Percentiles rank a stretch among this genome's conserved stretches.
Conservation (phyloP, 345 rosid species). For the Schrenkiella parvula region DNA sequence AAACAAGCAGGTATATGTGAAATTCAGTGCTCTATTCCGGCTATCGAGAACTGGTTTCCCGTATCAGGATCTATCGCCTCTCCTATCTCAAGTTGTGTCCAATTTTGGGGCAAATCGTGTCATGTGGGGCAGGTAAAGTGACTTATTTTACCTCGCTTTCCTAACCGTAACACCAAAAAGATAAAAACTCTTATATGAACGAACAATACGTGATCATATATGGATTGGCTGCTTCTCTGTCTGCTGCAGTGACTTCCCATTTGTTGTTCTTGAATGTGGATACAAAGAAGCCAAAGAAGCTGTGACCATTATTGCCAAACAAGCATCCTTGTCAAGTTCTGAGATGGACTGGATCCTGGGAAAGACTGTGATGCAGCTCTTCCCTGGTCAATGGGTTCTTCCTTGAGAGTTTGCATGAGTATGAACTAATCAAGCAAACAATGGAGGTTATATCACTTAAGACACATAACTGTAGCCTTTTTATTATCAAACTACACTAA, state of each 20-base stretch:
- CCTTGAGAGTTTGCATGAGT: slow-evolving; percentile 23
- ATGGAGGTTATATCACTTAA: not conserved
- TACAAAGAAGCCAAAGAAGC: slow-evolving; percentile 75
- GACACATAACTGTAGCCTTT: not conserved
- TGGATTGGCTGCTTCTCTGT: not conserved
- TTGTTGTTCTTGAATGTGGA: slow-evolving; percentile 79
- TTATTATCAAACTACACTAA: not conserved
- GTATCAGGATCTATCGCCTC: slow-evolving; percentile 51
- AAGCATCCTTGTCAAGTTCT: slow-evolving; percentile 54
- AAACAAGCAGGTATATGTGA: slow-evolving; percentile 61
- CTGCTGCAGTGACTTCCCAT: slow-evolving; percentile 80
- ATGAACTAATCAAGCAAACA: not conserved
- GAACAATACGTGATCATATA: not conserved
- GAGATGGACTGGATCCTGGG: slow-evolving; percentile 76
- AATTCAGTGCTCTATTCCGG: slow-evolving; percentile 86
- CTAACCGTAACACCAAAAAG: not conserved
- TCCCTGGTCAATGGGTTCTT: slow-evolving; percentile 54
- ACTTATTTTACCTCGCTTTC: not conserved
- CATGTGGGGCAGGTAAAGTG: slow-evolving; percentile 89
- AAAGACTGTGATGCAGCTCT: slow-evolving; percentile 59
- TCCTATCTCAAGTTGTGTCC: slow-evolving; percentile 56
- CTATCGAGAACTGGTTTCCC: slow-evolving; percentile 70
- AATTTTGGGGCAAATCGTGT: slow-evolving; percentile 67
- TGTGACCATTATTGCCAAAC: slow-evolving; percentile 39
- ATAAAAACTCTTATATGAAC: not conserved